Evolutionary conservation across 2,329 filamentous ascomycete species (phyloP), one percentile per base, ranked within the genome.

Genomic region (Lachnellula subtilissima): DNA sequence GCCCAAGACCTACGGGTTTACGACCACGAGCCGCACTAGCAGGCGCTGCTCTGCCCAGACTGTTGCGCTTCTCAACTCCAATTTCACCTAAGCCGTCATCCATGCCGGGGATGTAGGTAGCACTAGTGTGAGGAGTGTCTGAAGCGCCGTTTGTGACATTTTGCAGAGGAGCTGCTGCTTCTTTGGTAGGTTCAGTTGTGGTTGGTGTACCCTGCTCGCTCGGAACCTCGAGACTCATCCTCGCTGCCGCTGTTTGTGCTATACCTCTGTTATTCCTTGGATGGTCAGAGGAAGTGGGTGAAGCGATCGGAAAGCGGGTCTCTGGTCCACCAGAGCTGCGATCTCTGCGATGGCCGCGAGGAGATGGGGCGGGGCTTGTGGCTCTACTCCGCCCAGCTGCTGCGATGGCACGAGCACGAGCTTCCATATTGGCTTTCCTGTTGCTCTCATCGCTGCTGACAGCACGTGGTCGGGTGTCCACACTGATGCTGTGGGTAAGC

Each of bases 391-490:
- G 84, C 40, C 65, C 64, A 23, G 60, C 64, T 17, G 68, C 69
- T 37, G 65, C 83, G 48, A 94, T 84, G 59, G 91, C 90, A 59
- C 90, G 86, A 70, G 91, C 89, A 52, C 94, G 86, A 71, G 96
- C 94, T 73, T 97, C 93, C 85, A 96, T 93, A 64, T 96, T 86
- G 46, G 90, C 90, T 67, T 91, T 90, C 58, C 94, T 88, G 73
- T 95, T 95, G 74, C 91, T 95, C 77, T 99, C 94, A 69, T 99
- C 91, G 0, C 91, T 96, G 71, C 90, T 95, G 67, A 97, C 89
- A 32, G 92, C 92, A 48, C 94, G 87, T 23, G 89, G 88, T 43
- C 91, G 61, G 73, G 60, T 75, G 49, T 76, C 76, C n/a, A 78
- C 76, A 42, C 76, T 75, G 1, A 86, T 86, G n/a, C 82, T 81